Evolutionary conservation across 805 yeast genomes (phyloP).

Genomic region (Yarrowia divulgata): DNA sequence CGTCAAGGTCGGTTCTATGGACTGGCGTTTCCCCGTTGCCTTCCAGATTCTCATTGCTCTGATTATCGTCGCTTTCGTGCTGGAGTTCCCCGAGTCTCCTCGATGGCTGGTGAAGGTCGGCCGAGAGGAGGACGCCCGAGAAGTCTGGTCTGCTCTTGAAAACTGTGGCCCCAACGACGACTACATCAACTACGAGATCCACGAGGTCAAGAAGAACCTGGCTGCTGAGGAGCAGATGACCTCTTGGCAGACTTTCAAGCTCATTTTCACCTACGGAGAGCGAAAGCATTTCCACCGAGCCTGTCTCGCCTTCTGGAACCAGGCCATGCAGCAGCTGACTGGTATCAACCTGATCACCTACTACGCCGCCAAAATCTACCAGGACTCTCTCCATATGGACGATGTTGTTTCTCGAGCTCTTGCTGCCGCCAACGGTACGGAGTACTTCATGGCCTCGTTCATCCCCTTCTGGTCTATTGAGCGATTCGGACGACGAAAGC

Average conservation of each 20-base stretch:
- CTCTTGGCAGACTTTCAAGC: background rate
- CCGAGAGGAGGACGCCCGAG: constrained; percentile 54
- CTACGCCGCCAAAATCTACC: constrained; percentile 84
- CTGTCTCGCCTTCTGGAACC: constrained; percentile 52
- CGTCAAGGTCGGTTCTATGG: constrained; percentile 62
- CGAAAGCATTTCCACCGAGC: constrained; percentile 37
- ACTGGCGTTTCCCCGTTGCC: constrained; percentile 84
- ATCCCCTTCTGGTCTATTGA: constrained; percentile 55
- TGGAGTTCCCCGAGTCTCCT: constrained; percentile 83
- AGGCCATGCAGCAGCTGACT: constrained; percentile 79
- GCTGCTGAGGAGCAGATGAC: constrained; percentile 15
- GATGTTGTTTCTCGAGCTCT: constrained; percentile 43
- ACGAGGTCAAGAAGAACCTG: constrained; percentile 27
- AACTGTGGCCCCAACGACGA: constrained; percentile 20
- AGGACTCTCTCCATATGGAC: constrained; percentile 61
- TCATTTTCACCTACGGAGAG: constrained; percentile 34
- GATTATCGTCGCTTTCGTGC: constrained; percentile 67
- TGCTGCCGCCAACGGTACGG: constrained; percentile 50
- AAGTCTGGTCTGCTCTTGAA: constrained; percentile 48
- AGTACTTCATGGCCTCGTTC: constrained; percentile 67
- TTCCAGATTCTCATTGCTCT: constrained; percentile 67
- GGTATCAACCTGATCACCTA: constrained; percentile 91
- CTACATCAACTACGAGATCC: constrained; percentile 20
- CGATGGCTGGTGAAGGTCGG: constrained; percentile 79
- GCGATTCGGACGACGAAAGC: constrained; percentile 71